Conservation (phyloP, 176 grass and related monocot genomes). For the Rhynchospora breviuscula region DNA sequence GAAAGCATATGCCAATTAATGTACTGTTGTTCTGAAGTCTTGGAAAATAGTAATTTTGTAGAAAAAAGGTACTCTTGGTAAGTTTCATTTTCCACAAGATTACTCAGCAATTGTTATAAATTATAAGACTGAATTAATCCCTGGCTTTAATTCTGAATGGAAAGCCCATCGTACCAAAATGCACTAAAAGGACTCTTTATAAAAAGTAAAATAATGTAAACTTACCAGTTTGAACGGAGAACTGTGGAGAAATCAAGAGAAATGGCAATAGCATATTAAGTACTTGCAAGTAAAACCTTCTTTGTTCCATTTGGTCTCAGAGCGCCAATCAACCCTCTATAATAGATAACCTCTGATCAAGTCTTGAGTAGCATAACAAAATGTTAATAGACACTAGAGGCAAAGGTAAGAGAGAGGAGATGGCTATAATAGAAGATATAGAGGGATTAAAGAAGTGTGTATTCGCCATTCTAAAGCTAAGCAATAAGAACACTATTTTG, state of each 20-base stretch:
- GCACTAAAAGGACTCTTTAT: background rate
- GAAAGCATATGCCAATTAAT: background rate
- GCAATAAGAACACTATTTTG: conserved; percentile 20
- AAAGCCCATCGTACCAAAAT: conserved; percentile 1
- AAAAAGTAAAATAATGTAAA: background rate
- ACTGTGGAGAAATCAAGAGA: background rate
- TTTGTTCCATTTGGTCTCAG: conserved; percentile 25
- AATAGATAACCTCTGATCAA: background rate
- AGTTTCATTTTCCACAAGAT: background rate
- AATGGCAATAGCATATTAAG: conserved; percentile 11
- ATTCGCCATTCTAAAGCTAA: conserved; percentile 43
- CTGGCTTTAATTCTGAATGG: background rate
- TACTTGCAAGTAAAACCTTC: background rate
- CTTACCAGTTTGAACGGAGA: conserved; percentile 39
- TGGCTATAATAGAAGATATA: conserved; percentile 17
- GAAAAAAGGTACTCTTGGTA: background rate
- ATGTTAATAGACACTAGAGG: conserved; percentile 5
- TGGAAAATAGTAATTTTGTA: background rate
- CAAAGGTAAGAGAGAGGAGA: background rate
- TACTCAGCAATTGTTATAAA: background rate
- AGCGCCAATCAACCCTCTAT: background rate
- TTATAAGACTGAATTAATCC: background rate
- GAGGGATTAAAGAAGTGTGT: conserved; percentile 28
- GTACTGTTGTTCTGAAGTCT: background rate
- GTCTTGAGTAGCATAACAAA: conserved; percentile 1